Conservation (phyloP, 805 yeast species). For the Lachancea quebecensis region DNA sequence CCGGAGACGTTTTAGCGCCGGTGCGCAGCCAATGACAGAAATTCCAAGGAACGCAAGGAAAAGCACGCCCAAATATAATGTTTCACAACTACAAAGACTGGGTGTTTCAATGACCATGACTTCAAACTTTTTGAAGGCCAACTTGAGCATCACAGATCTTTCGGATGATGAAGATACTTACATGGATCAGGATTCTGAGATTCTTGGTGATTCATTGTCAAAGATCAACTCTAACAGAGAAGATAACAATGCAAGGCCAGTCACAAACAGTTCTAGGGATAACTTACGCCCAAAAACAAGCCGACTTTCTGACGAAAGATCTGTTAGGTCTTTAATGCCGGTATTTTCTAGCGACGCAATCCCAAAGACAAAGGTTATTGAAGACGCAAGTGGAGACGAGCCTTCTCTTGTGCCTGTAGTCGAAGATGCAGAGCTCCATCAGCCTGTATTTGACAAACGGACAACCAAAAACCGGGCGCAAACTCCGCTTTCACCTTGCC, state of each 20-base stretch:
- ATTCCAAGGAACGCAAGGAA: constrained; percentile 13
- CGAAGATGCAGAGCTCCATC: constrained; percentile 12
- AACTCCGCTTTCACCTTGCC: constrained; percentile 29
- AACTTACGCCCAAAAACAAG: background rate
- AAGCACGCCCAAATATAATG: constrained; percentile 29
- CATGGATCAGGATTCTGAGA: constrained; percentile 17
- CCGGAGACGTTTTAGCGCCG: constrained; percentile 26
- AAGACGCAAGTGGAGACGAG: constrained; percentile 60
- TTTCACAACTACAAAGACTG: constrained; percentile 63
- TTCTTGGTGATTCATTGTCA: constrained; percentile 1
- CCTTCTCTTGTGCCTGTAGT: constrained; percentile 57
- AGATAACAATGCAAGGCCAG: background rate
- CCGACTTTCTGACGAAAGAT: constrained; percentile 5
- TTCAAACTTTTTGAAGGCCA: constrained; percentile 42
- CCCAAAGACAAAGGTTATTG: constrained; percentile 60
- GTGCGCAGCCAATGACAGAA: constrained; percentile 25
- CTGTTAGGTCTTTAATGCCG: constrained; percentile 35
- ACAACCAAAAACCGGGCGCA: constrained; percentile 12
- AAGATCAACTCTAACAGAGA: constrained; percentile 8
- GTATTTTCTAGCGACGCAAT: constrained; percentile 65
- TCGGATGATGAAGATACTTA: constrained; percentile 27
- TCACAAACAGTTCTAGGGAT: background rate
- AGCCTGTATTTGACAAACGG: constrained; percentile 5
- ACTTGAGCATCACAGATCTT: constrained; percentile 22
- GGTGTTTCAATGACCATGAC: constrained; percentile 79